Base-by-base conservation (phyloP, 306 rosid genomes). In the Hippophae gyantsensis region DNA sequence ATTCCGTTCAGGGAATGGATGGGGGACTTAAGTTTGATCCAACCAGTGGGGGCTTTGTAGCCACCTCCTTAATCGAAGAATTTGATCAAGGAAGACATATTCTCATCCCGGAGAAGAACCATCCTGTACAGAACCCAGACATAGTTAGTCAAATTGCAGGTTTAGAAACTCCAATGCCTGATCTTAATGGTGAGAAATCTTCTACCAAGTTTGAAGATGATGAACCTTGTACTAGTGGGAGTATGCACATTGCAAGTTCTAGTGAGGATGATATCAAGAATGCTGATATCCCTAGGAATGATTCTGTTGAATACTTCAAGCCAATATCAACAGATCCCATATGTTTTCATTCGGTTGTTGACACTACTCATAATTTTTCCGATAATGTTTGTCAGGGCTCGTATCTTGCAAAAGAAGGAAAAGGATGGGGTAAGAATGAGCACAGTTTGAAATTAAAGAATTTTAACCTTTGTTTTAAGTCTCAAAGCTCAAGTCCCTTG, bases 1-100 rank as follows among this genome's bases (percentile, higher is more conserved):
- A 78, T 65, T 78, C 84, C 45, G 86, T 84, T 44, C 72, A 76
- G 67, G 90, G 86, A 48, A 81, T 81, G 56, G 77, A 75, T 57
- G 82, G 84, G 6, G 75, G 82, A 64, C 60, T 84, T 56, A 76
- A 84, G 73, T 84, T 78, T 66, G 82, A 84, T 61, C 82, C 84
- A 44, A 60, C 62, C 6, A 52, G 57, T 46, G 86, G 79, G 54
- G 69, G 69, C 2, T 75, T 84, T 56, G 74, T 78, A 40, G 73
- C 78, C 48, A 58, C 72, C n/a, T 69, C 89, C 58, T 32, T 69
- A 61, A 65, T 70, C 55, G 70, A 51, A 52, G 86, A 82, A 64
- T 57, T 65, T 58, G 74, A 70, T 55, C 32, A 64, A 13, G 67
- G 43, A 42, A 65, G 56, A 47, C 62, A 56, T 62, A 32, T 57